Conservation (phyloP, 2,329 filamentous ascomycete genomes). For the Paecilomyces formosus region DNA sequence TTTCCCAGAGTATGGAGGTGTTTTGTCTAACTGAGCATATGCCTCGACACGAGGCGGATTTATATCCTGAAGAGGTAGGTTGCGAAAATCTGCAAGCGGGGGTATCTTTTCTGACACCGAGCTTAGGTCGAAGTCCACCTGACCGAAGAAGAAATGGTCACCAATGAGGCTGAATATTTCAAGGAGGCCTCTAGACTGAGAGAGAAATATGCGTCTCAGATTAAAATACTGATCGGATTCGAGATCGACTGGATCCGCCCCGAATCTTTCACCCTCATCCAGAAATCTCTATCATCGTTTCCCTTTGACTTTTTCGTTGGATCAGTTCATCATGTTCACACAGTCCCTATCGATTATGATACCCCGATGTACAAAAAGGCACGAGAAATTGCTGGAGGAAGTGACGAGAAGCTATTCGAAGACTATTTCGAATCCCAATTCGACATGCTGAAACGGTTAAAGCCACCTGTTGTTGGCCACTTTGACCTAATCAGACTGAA, state of each 20-base stretch:
- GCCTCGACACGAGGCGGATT: slow-evolving; percentile 68
- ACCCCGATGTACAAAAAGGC: slow-evolving; percentile 57
- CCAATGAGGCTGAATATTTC: slow-evolving; percentile 58
- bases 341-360: slow-evolving; percentile 85
- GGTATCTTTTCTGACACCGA: slow-evolving; percentile 1
- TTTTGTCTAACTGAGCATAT: slow-evolving; percentile 95
- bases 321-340: slow-evolving; percentile 82
- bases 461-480: slow-evolving; percentile 78
- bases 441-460: slow-evolving; percentile 66
- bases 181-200: slow-evolving; percentile 67
- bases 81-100: neutral
- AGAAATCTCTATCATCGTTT: slow-evolving; percentile 51
- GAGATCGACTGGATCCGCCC: slow-evolving; percentile 88
- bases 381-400: slow-evolving; percentile 48
- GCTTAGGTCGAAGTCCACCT: slow-evolving; percentile 21
- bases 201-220: slow-evolving; percentile 58
- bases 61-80: slow-evolving; percentile 82
- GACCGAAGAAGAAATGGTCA: slow-evolving; percentile 31
- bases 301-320: slow-evolving; percentile 85
- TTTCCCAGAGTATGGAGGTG: slow-evolving; percentile 68
- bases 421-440: slow-evolving; percentile 85
- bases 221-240: slow-evolving; percentile 80
- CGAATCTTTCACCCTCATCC: slow-evolving; percentile 54
- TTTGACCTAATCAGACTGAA: slow-evolving; percentile 86
- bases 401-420: slow-evolving; percentile 67